Conservation (phyloP, 2,329 filamentous ascomycete genomes). For the Penicillium digitatum region DNA sequence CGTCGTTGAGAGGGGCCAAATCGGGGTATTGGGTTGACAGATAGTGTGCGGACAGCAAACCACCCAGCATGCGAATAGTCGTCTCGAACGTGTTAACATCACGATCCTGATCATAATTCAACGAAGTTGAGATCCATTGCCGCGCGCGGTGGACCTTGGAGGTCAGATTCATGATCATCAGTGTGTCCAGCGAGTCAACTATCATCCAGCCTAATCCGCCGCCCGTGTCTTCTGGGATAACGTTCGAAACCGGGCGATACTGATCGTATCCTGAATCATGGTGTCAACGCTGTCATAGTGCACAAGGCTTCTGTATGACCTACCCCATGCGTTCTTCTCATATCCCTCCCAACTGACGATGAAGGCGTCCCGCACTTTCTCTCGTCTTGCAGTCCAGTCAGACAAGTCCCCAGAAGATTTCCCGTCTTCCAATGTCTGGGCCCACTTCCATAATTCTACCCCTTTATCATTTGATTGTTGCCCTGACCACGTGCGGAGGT, state of each 20-base stretch:
- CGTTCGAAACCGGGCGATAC: conserved; percentile 78
- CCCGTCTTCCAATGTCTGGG: conserved; percentile 49
- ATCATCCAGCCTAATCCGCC: conserved; percentile 97
- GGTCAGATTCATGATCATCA: conserved; percentile 98
- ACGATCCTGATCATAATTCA: conserved; percentile 87
- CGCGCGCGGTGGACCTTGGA: conserved; percentile 77
- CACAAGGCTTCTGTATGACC: conserved; percentile 31
- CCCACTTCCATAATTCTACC: conserved; percentile 54
- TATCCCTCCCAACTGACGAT: conserved; percentile 90
- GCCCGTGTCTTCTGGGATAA: conserved; percentile 75
- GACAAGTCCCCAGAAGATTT: conserved; percentile 39
- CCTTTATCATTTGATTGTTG: conserved; percentile 37
- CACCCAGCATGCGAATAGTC: conserved; percentile 94
- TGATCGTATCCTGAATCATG: conserved; percentile 56
- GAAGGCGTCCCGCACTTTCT: conserved; percentile 85
- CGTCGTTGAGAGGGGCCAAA: conserved; percentile 69
- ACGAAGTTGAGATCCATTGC: conserved; percentile 76
- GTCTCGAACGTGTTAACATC: conserved; percentile 98
- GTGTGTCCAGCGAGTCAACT: conserved; percentile 87
- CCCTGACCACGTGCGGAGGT: conserved; percentile 13
- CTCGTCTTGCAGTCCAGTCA: conserved; percentile 73
- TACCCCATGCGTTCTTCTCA: conserved; percentile 90
- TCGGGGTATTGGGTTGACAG: conserved; percentile 77
- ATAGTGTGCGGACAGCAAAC: conserved; percentile 88
- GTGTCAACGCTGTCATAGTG: not conserved